phyloP scores from a whole-genome alignment of 192 early-diverging fungal species.

The Coemansia sp. region DNA sequence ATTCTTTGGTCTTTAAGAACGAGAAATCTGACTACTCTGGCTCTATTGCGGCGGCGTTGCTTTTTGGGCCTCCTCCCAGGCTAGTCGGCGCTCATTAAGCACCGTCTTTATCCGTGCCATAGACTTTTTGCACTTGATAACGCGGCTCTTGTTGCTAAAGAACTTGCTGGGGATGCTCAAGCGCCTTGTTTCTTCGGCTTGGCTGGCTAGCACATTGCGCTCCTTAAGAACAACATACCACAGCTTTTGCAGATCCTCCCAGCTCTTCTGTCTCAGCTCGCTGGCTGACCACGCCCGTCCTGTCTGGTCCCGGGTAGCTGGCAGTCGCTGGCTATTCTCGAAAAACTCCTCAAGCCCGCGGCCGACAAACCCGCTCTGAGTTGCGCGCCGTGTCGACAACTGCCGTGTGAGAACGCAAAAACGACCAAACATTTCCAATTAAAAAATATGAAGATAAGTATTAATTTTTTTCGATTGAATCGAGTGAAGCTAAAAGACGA shows the following conservation, averaged over 20 bases:
- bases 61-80: constrained; percentile 62
- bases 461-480: not conserved
- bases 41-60: not conserved
- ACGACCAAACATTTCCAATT: constrained; percentile 31
- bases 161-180: constrained; percentile 58
- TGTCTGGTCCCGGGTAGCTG: constrained; percentile 52
- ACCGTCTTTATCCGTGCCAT: constrained; percentile 86
- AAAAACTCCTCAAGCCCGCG: constrained; percentile 71
- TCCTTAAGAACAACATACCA: constrained; percentile 92
- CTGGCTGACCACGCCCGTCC: constrained; percentile 87
- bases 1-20: not conserved
- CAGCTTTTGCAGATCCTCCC: constrained; percentile 95
- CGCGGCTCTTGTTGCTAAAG: constrained; percentile 66
- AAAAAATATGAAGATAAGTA: not conserved
- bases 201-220: constrained; percentile 78
- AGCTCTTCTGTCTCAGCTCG: constrained; percentile 91
- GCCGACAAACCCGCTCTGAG: constrained; percentile 53
- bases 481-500: not conserved
- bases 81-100: constrained; percentile 70
- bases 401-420: constrained; percentile 30
- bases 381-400: constrained; percentile 45
- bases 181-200: constrained; percentile 67
- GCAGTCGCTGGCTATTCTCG: constrained; percentile 59
- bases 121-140: constrained; percentile 79
- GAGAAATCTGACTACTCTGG: not conserved